phyloP scores from a whole-genome alignment of 1,284 basidiomycete genomes.

The Schizopora paradoxa region DNA sequence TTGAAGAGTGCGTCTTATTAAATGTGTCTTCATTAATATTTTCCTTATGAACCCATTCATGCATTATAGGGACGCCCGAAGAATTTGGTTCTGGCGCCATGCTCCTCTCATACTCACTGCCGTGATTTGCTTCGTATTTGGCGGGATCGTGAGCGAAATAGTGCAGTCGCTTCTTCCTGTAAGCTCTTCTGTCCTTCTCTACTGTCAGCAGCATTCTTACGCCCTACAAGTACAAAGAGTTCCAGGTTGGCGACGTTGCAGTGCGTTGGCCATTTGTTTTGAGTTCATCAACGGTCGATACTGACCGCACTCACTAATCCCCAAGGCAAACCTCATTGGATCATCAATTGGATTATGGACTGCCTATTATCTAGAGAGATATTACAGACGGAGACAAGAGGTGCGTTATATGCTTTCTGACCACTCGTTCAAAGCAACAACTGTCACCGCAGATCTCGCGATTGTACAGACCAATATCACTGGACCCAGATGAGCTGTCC shows the following conservation, averaged over 20 bases:
- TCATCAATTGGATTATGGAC: conserved; percentile 66
- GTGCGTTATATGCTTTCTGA: conserved; percentile 32
- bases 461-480: conserved; percentile 56
- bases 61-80: conserved; percentile 54
- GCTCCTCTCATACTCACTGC: conserved; percentile 63
- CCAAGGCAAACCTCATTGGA: conserved; percentile 78
- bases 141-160: conserved; percentile 81
- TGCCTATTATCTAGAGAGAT: conserved; percentile 62
- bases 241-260: conserved; percentile 72
- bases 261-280: conserved; percentile 37
- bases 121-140: conserved; percentile 70
- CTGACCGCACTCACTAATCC: background rate
- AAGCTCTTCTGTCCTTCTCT: conserved; percentile 14
- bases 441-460: conserved; percentile 52
- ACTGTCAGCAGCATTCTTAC: conserved; percentile 4
- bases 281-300: conserved; percentile 7
- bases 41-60: conserved; percentile 1
- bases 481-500: conserved; percentile 43
- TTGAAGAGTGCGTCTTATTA: conserved; percentile 64
- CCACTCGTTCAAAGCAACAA: background rate
- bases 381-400: conserved; percentile 73
- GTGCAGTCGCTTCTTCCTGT: conserved; percentile 81
- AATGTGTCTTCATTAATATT: background rate
- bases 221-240: conserved; percentile 60
- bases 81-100: conserved; percentile 84